These are phyloP conservation scores for Penicillium occitanis DNA, from an alignment of 2,329 filamentous ascomycete species.

Conservation along the genomic window DNA sequence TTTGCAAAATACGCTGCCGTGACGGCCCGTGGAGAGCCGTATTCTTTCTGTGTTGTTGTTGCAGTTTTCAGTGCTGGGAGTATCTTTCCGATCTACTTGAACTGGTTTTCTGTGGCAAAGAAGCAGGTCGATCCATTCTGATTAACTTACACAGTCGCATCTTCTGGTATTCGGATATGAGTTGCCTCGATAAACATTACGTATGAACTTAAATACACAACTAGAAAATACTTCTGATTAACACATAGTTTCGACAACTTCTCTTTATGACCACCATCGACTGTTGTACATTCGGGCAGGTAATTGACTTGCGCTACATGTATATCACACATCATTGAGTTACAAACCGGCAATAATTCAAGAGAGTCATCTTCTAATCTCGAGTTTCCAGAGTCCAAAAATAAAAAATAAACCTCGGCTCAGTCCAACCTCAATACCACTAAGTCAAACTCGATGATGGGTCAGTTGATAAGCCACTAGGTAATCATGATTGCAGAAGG, in stretches of 20 bases:
- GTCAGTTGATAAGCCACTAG: not conserved
- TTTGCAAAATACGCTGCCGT: not conserved
- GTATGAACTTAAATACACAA: not conserved
- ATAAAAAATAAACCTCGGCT: not conserved
- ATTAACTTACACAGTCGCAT: not conserved
- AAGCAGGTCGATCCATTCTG: not conserved
- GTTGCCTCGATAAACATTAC: not conserved
- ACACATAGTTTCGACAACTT: not conserved
- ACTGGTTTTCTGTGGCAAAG: not conserved
- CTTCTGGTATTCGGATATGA: not conserved
- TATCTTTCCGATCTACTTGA: conserved; percentile 3
- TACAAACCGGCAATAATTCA: not conserved
- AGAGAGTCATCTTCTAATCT: not conserved
- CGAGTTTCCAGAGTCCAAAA: not conserved
- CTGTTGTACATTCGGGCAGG: not conserved
- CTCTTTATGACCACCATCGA: not conserved
- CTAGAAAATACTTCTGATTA: not conserved
- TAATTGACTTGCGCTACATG: not conserved
- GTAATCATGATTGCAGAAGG: not conserved
- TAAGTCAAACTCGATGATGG: not conserved
- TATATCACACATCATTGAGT: not conserved
- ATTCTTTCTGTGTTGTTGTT: not conserved
- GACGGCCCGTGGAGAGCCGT: not conserved
- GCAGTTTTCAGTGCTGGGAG: not conserved
- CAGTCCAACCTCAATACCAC: not conserved